These are phyloP conservation scores for Tylopilus rubrobrunneus DNA, from an alignment of 768 basidiomycete genomes.

Conservation along the genomic window DNA sequence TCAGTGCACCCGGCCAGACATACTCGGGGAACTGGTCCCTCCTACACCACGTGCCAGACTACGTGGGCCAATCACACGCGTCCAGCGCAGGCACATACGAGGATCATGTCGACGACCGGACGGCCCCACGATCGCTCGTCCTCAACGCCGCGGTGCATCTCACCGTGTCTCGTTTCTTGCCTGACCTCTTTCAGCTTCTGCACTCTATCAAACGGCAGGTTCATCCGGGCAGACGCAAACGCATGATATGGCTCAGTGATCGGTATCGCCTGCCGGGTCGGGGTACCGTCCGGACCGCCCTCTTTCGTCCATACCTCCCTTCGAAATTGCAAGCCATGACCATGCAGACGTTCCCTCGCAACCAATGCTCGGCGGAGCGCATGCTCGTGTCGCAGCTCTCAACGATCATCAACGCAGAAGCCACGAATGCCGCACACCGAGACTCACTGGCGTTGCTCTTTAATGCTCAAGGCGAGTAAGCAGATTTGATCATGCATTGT, in stretches of 20 bases:
- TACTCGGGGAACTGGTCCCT: constrained; percentile 48
- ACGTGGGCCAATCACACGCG: constrained; percentile 6
- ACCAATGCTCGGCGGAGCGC: not conserved
- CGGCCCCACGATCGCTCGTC: constrained; percentile 21
- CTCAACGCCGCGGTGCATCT: constrained; percentile 45
- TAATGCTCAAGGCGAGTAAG: constrained; percentile 46
- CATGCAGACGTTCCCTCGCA: not conserved
- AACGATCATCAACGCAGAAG: constrained; percentile 14
- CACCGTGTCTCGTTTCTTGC: constrained; percentile 43
- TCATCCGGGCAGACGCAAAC: constrained; percentile 13
- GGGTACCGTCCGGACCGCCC: constrained; percentile 8
- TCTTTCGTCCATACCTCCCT: not conserved
- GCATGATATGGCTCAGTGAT: constrained; percentile 22
- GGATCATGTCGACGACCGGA: not conserved
- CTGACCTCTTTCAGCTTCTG: constrained; percentile 37
- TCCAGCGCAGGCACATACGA: too few species aligned
- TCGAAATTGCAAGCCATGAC: not conserved
- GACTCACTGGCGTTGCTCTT: constrained; percentile 50
- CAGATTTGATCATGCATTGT: not conserved
- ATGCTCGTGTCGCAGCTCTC: constrained; percentile 12
- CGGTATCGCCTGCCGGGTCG: constrained; percentile 23
- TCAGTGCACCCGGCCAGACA: constrained; percentile 48
- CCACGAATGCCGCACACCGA: not conserved
- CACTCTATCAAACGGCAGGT: constrained; percentile 22
- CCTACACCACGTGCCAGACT: constrained; percentile 24